Evolutionary conservation across 2,329 filamentous ascomycete genomes (phyloP).

Genomic region (Arthrinium phaeospermum): DNA sequence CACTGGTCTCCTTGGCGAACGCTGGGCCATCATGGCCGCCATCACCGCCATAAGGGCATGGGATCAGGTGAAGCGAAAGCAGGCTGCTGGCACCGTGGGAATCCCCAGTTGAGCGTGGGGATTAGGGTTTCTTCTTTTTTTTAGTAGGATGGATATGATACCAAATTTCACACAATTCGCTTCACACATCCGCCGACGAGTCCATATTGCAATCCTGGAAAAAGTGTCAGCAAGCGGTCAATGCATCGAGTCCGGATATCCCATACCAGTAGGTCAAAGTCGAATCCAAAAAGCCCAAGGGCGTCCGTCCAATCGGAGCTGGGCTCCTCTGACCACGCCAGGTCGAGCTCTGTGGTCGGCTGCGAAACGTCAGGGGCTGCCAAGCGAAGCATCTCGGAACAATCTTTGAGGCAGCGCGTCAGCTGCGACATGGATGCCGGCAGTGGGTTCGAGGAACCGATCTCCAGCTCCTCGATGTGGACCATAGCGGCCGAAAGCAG

Average conservation of each 20-base stretch:
- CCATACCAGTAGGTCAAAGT: not conserved
- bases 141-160: not conserved
- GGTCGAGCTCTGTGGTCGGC: not conserved
- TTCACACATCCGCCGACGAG: not conserved
- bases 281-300: not conserved
- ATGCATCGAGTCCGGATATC: not conserved
- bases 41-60: slow-evolving; percentile 43
- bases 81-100: not conserved
- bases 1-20: slow-evolving; percentile 46
- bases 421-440: not conserved
- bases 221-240: not conserved
- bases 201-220: not conserved
- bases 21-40: slow-evolving; percentile 51
- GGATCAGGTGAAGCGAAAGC: slow-evolving; percentile 24
- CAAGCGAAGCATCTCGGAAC: slow-evolving; percentile 12
- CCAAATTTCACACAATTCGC: not conserved
- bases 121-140: not conserved
- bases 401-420: slow-evolving; percentile 6
- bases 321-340: not conserved
- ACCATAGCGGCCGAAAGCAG: slow-evolving; percentile 30
- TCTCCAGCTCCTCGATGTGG: slow-evolving; percentile 29
- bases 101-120: not conserved
- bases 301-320: not conserved
- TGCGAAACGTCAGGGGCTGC: not conserved
- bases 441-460: not conserved